phyloP scores from a whole-genome alignment of 306 rosid species.

The Trifolium repens region DNA sequence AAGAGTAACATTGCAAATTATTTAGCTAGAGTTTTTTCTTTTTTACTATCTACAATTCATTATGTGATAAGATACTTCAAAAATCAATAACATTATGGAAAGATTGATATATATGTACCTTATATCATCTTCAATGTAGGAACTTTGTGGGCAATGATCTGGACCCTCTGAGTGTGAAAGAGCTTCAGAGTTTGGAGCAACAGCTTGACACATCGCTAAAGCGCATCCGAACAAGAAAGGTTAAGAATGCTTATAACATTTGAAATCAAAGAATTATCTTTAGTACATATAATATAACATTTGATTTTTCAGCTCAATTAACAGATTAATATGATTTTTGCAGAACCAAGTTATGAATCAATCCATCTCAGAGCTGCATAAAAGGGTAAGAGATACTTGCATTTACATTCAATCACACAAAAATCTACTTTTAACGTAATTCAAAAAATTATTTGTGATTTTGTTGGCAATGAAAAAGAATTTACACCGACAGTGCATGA shows the following conservation, averaged over 20 bases:
- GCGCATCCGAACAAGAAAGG: conserved; percentile 88
- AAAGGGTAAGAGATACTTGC: conserved; percentile 61
- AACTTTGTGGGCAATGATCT: conserved; percentile 68
- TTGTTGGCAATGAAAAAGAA: no score
- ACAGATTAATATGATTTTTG: conserved; percentile 26
- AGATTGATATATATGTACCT: conserved; percentile 18
- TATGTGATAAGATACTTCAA: conserved; percentile 21
- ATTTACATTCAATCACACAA: not conserved
- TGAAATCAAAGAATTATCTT: not conserved
- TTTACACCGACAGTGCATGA: no score
- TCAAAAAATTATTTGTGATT: no score
- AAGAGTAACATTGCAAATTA: not conserved
- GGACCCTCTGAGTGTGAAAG: conserved; percentile 71
- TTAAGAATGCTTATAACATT: conserved; percentile 31
- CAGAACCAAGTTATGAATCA: conserved; percentile 89
- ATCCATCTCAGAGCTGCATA: conserved; percentile 69
- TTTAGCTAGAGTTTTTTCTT: no score
- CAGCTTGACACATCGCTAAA: conserved; percentile 78
- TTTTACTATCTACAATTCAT: not conserved
- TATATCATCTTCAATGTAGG: conserved; percentile 49
- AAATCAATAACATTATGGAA: conserved; percentile 14
- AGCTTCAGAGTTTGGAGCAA: conserved; percentile 83
- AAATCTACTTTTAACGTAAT: no score
- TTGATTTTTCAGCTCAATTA: not conserved
- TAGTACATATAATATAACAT: not conserved